Evolutionary conservation across 164 flowering plant genomes (phyloP).

Genomic region (Sedum album): DNA sequence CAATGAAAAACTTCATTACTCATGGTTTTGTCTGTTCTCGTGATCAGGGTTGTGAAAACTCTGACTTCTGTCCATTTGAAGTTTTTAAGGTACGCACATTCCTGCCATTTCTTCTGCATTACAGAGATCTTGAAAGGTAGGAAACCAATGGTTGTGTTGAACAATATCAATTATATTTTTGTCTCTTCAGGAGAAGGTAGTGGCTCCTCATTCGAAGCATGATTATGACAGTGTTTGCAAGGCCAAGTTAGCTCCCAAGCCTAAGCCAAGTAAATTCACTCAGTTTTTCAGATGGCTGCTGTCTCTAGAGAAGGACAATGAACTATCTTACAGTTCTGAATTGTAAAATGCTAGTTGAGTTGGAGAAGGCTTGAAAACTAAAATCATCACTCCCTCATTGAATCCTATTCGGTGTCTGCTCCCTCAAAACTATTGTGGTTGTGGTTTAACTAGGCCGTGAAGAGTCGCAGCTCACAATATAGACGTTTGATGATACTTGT

Average conservation of each 20-base stretch:
- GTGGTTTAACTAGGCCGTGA: too few relatives aligned
- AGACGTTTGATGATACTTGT: neutral
- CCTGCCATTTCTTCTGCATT: neutral
- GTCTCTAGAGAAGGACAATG: neutral
- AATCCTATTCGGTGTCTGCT: too few relatives aligned
- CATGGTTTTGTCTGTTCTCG: neutral
- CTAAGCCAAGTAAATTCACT: slow-evolving; percentile 26
- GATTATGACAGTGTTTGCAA: slow-evolving; percentile 48
- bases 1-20: neutral
- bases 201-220: slow-evolving; percentile 62
- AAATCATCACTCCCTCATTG: neutral
- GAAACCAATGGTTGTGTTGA: neutral
- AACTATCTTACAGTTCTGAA: slow-evolving; percentile 26
- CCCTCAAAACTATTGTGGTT: too few relatives aligned
- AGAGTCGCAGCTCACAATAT: too few relatives aligned
- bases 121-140: neutral
- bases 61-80: slow-evolving; percentile 72
- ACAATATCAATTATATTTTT: neutral
- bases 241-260: slow-evolving; percentile 16
- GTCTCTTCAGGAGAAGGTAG: slow-evolving; percentile 49
- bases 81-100: slow-evolving; percentile 63
- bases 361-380: neutral
- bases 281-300: neutral
- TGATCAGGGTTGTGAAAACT: slow-evolving; percentile 59
- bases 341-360: slow-evolving; percentile 19